These are phyloP conservation scores for Leccinum pachyderme DNA, from an alignment of 1,284 basidiomycete species.

Conservation along the genomic window DNA sequence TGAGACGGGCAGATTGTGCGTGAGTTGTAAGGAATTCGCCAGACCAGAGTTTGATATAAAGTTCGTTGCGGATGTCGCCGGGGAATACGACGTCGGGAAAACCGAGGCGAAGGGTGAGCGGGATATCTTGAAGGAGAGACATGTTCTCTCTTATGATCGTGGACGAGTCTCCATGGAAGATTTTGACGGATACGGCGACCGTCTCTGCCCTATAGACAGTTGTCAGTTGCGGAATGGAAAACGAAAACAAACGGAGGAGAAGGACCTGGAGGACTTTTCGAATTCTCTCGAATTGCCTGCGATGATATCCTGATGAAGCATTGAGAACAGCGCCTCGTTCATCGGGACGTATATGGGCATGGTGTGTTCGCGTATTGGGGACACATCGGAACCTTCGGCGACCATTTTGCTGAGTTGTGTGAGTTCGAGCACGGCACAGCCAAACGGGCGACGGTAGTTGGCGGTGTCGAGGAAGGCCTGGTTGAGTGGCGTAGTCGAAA, in stretches of 20 bases:
- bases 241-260: conserved; percentile 3
- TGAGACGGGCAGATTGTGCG: conserved; percentile 50
- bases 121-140: conserved; percentile 80
- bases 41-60: conserved; percentile 93
- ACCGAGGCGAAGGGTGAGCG: conserved; percentile 85
- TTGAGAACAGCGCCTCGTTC: conserved; percentile 87
- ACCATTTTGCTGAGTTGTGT: conserved; percentile 71
- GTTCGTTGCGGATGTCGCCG: conserved; percentile 87
- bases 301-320: conserved; percentile 94
- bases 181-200: conserved; percentile 86
- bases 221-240: conserved; percentile 9
- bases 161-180: conserved; percentile 80
- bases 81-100: conserved; percentile 98
- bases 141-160: conserved; percentile 84
- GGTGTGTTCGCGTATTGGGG: conserved; percentile 67
- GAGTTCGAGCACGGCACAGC: conserved; percentile 89
- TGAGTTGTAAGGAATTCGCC: conserved; percentile 73
- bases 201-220: conserved; percentile 65
- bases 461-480: conserved; percentile 34
- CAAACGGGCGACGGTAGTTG: conserved; percentile 86
- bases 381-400: conserved; percentile 58
- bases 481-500: conserved; percentile 12
- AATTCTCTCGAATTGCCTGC: conserved; percentile 77
- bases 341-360: conserved; percentile 90
- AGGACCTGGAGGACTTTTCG: conserved; percentile 79